Evolutionary conservation across 176 grass and related monocot species (phyloP).

Genomic region (Ensete glaucum): DNA sequence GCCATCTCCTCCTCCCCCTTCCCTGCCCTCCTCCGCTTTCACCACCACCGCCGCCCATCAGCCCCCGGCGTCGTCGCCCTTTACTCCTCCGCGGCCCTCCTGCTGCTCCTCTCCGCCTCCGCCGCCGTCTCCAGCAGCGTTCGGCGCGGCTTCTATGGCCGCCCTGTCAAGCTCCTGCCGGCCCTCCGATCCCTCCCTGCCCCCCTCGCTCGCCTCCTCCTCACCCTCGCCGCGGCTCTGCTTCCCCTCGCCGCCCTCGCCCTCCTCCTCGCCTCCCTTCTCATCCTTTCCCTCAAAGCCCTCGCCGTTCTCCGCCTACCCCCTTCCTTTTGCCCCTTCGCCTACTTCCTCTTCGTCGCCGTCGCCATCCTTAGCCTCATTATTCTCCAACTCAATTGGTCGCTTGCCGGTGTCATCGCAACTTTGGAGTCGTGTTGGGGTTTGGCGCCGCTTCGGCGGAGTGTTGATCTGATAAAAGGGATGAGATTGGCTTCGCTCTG

Average conservation of each 20-base stretch:
- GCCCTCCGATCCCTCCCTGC: constrained; percentile 29
- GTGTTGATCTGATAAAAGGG: constrained; percentile 9
- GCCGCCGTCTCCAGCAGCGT: constrained; percentile 24
- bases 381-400: constrained; percentile 9
- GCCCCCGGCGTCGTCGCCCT: not conserved
- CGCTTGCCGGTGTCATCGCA: constrained; percentile 20
- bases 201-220: constrained; percentile 18
- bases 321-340: not conserved
- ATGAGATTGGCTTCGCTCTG: constrained; percentile 16
- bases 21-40: not conserved
- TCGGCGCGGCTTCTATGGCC: constrained; percentile 30
- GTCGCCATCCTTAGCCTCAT: not conserved
- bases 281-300: constrained; percentile 11
- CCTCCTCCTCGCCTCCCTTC: constrained; percentile 11
- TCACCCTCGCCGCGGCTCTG: constrained; percentile 8
- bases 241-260: constrained; percentile 11
- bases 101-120: constrained; percentile 10
- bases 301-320: not conserved
- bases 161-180: constrained; percentile 28
- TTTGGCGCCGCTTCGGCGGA: constrained; percentile 13
- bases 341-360: constrained; percentile 12
- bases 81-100: constrained; percentile 3
- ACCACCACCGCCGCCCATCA: not conserved
- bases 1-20: not conserved
- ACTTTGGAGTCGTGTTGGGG: constrained; percentile 19